phyloP scores from a whole-genome alignment of 2,329 filamentous ascomycete species.

The Ascochyta pisi region DNA sequence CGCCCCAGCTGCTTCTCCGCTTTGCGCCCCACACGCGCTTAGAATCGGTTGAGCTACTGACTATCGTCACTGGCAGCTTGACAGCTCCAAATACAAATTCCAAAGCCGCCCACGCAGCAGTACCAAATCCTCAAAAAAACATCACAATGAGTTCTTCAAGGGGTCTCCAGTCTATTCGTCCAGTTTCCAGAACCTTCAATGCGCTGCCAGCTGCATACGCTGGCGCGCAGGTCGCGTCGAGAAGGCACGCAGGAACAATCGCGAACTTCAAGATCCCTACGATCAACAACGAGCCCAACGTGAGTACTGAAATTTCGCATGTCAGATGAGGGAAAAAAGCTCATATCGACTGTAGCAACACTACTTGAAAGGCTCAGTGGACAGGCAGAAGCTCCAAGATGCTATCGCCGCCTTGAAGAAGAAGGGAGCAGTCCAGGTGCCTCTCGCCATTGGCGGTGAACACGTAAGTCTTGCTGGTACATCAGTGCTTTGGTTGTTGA shows the following conservation, averaged over 20 bases:
- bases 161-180: conserved; percentile 38
- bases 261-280: conserved; percentile 88
- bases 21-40: conserved; percentile 32
- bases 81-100: conserved; percentile 33
- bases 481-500: conserved; percentile 1
- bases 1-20: conserved; percentile 14
- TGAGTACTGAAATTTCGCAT: conserved; percentile 55
- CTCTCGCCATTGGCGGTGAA: conserved; percentile 83
- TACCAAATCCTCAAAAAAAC: not conserved
- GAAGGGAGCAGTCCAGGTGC: conserved; percentile 76
- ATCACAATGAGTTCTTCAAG: conserved; percentile 44
- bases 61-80: conserved; percentile 23
- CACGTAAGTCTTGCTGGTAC: conserved; percentile 60
- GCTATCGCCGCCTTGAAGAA: conserved; percentile 75
- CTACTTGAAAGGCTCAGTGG: conserved; percentile 82
- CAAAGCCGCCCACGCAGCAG: conserved; percentile 10
- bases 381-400: conserved; percentile 76
- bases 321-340: not conserved
- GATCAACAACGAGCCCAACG: conserved; percentile 94
- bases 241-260: conserved; percentile 62
- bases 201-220: conserved; percentile 31
- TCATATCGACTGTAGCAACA: conserved; percentile 71
- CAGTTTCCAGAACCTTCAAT: conserved; percentile 37
- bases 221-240: conserved; percentile 33
- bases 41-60: conserved; percentile 30